Evolutionary conservation across 768 basidiomycete species (phyloP).

Genomic region (Suillus plorans): DNA sequence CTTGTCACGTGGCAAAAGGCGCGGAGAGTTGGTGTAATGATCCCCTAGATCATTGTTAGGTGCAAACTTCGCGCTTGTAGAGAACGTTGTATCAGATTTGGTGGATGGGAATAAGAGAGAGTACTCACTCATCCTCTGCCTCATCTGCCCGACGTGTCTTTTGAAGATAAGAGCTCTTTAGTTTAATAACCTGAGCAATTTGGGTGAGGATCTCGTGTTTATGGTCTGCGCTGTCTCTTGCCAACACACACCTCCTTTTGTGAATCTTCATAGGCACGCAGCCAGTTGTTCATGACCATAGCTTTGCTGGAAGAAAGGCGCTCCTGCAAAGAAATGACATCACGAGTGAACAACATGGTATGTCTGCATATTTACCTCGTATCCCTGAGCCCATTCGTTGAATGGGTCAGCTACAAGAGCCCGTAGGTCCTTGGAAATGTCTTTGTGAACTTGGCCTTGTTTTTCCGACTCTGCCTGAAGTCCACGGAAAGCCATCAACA

Average conservation of each 20-base stretch:
- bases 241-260: conserved; percentile 53
- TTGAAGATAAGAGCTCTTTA: conserved; percentile 73
- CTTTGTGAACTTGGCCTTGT: conserved; percentile 75
- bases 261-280: conserved; percentile 68
- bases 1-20: conserved; percentile 53
- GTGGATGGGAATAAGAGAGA: neutral
- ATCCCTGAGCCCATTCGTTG: conserved; percentile 70
- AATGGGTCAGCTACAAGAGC: conserved; percentile 81
- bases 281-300: conserved; percentile 63
- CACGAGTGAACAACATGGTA: neutral
- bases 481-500: conserved; percentile 77
- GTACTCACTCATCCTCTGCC: conserved; percentile 86
- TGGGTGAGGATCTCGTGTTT: neutral
- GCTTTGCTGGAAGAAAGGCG: conserved; percentile 59
- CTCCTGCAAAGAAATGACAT: conserved; percentile 39
- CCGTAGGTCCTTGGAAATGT: conserved; percentile 72
- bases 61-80: conserved; percentile 78
- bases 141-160: conserved; percentile 88
- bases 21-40: conserved; percentile 81
- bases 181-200: conserved; percentile 46
- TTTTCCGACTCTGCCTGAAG: conserved; percentile 68
- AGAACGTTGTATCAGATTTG: conserved; percentile 13
- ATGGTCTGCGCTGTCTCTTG: neutral
- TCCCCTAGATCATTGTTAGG: conserved; percentile 65
- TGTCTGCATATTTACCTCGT: conserved; percentile 49